A percentile compares a stretch with the other conserved stretches of the same genome.
Evolutionary conservation across 2,329 filamentous ascomycete species (phyloP).

Genomic region (Paraphoma chrysanthemicola): DNA sequence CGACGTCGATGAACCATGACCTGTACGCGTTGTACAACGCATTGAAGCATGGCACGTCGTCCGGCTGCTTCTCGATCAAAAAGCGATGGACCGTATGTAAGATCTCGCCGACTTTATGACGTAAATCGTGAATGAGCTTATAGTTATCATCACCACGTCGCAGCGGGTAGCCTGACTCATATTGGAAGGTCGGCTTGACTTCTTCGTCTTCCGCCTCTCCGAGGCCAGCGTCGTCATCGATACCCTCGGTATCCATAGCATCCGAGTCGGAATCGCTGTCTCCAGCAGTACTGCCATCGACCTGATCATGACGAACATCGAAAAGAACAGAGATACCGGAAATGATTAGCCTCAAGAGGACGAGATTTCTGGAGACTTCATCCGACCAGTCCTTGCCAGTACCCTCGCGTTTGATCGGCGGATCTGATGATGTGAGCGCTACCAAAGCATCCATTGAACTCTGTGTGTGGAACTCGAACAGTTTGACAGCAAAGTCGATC

Average conservation of each 20-base stretch:
- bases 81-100: conserved; percentile 87
- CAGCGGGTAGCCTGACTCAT: conserved; percentile 86
- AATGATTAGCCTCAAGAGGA: conserved; percentile 85
- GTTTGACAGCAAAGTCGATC: conserved; percentile 84
- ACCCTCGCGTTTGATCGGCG: conserved; percentile 85
- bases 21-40: conserved; percentile 90
- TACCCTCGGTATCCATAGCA: conserved; percentile 53
- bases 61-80: conserved; percentile 82
- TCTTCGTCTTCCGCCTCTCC: conserved; percentile 80
- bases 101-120: conserved; percentile 79
- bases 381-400: conserved; percentile 99
- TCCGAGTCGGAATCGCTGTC: conserved; percentile 54
- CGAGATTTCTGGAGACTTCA: conserved; percentile 88
- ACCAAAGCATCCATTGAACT: conserved; percentile 77
- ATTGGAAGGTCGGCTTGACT: conserved; percentile 84
- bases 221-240: conserved; percentile 59
- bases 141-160: conserved; percentile 67
- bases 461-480: conserved; percentile 85
- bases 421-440: conserved; percentile 79
- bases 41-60: conserved; percentile 95
- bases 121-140: conserved; percentile 77
- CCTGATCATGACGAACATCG: conserved; percentile 65
- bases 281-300: conserved; percentile 54
- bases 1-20: conserved; percentile 97
- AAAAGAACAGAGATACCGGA: conserved; percentile 91